Evolutionary conservation across 1,139 yeast species (phyloP).

Genomic region (Yamadazyma dendronema): DNA sequence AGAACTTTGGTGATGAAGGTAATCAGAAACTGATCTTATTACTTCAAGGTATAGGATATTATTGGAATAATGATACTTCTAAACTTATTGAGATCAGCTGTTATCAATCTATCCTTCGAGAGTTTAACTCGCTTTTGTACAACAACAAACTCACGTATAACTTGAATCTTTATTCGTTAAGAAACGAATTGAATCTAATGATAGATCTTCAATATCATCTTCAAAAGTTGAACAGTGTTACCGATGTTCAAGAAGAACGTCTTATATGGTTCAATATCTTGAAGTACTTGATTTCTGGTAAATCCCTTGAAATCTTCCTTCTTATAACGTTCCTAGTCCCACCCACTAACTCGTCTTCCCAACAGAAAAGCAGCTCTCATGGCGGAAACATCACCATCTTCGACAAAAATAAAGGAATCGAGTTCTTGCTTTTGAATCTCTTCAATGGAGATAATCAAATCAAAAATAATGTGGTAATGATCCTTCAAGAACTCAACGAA

Average conservation of each 20-base stretch:
- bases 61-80: slow-evolving; percentile 43
- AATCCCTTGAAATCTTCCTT: slow-evolving; percentile 41
- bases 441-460: slow-evolving; percentile 39
- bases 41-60: slow-evolving; percentile 45
- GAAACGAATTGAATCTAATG: slow-evolving; percentile 45
- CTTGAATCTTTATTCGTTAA: slow-evolving; percentile 34
- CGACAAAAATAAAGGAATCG: slow-evolving; percentile 49
- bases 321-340: slow-evolving; percentile 45
- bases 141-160: slow-evolving; percentile 34
- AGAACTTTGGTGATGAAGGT: slow-evolving; percentile 27
- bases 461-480: slow-evolving; percentile 42
- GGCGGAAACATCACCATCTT: slow-evolving; percentile 45
- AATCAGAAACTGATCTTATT: slow-evolving; percentile 22
- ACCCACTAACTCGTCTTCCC: slow-evolving; percentile 41
- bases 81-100: slow-evolving; percentile 44
- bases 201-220: slow-evolving; percentile 45
- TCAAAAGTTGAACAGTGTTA: slow-evolving; percentile 32
- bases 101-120: slow-evolving; percentile 39
- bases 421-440: slow-evolving; percentile 35
- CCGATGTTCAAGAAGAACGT: slow-evolving; percentile 17
- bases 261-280: slow-evolving; percentile 46
- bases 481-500: slow-evolving; percentile 45
- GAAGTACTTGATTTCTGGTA: slow-evolving; percentile 45
- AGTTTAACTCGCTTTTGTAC: slow-evolving; percentile 37
- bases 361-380: slow-evolving; percentile 38